These are phyloP conservation scores for Celoporthe dispersa DNA, from an alignment of 2,329 filamentous ascomycete genomes.

Conservation along the genomic window DNA sequence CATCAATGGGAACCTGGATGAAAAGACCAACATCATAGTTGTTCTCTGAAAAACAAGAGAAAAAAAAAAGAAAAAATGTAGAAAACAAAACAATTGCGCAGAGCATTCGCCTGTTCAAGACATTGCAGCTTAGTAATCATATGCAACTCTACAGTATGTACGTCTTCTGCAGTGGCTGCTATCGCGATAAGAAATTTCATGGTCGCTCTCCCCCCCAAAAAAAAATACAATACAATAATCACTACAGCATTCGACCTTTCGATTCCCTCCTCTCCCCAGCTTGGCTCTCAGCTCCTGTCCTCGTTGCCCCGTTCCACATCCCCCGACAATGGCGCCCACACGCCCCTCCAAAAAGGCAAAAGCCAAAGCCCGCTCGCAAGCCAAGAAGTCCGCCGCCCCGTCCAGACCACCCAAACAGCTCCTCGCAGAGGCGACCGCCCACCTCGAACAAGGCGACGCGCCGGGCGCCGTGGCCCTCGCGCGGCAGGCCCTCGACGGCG, in stretches of 20 bases:
- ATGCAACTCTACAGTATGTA: background rate
- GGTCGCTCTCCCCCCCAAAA: background rate
- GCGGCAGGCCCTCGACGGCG: constrained; percentile 47
- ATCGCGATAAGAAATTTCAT: constrained; percentile 24
- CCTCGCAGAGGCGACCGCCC: constrained; percentile 39
- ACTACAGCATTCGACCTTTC: background rate
- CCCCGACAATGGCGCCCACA: constrained; percentile 31
- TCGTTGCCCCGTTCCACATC: constrained; percentile 3
- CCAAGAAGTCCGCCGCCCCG: constrained; percentile 21
- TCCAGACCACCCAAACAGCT: constrained; percentile 34
- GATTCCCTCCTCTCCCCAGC: background rate
- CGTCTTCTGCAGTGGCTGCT: background rate
- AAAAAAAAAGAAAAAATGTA: no score
- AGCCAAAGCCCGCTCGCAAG: constrained; percentile 25
- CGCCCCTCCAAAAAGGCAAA: constrained; percentile 31
- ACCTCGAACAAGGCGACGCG: constrained; percentile 42
- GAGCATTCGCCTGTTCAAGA: background rate
- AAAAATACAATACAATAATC: background rate
- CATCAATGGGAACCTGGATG: no score
- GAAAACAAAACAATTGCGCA: no score
- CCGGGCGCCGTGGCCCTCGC: constrained; percentile 40
- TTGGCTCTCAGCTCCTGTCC: background rate
- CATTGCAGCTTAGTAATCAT: background rate
- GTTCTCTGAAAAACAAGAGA: no score
- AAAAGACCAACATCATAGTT: no score